Percentiles rank a stretch among this genome's conserved stretches.
phyloP scores from a whole-genome alignment of 495 filamentous ascomycete genomes.

The Usnea hakonensis region DNA sequence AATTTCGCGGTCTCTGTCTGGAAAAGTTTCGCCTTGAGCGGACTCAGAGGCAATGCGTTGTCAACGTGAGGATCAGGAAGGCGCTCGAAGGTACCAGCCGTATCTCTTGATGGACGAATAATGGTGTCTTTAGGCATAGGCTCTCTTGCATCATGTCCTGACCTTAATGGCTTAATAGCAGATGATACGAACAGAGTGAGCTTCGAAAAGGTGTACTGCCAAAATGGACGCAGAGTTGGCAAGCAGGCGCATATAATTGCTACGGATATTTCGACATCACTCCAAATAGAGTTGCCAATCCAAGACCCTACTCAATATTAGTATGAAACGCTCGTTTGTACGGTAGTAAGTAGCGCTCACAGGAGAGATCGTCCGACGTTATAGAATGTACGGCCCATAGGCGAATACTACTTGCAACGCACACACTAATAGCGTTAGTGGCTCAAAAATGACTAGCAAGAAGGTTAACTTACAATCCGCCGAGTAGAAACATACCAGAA shows the following conservation, averaged over 20 bases:
- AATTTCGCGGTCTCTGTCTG: too few relatives aligned
- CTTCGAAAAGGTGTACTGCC: too few relatives aligned
- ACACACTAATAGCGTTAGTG: neutral
- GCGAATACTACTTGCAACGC: neutral
- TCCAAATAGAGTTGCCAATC: neutral
- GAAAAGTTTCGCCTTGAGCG: too few relatives aligned
- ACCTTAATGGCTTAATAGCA: too few relatives aligned
- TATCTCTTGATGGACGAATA: too few relatives aligned
- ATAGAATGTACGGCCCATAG: neutral
- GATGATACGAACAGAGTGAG: too few relatives aligned
- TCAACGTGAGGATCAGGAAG: too few relatives aligned
- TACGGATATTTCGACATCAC: neutral
- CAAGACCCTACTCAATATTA: neutral
- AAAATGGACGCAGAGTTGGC: neutral
- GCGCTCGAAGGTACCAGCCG: too few relatives aligned
- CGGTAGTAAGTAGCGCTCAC: neutral
- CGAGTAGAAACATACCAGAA: conserved; percentile 1
- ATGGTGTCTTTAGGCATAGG: too few relatives aligned
- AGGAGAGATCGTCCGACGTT: neutral
- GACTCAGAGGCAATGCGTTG: too few relatives aligned
- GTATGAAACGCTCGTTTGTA: too few relatives aligned
- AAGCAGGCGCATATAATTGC: neutral
- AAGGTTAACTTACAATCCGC: neutral
- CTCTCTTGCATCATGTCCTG: too few relatives aligned
- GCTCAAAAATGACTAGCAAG: neutral